These are phyloP conservation scores for Royoungia palumana DNA, from an alignment of 768 basidiomycete species.

Conservation along the genomic window DNA sequence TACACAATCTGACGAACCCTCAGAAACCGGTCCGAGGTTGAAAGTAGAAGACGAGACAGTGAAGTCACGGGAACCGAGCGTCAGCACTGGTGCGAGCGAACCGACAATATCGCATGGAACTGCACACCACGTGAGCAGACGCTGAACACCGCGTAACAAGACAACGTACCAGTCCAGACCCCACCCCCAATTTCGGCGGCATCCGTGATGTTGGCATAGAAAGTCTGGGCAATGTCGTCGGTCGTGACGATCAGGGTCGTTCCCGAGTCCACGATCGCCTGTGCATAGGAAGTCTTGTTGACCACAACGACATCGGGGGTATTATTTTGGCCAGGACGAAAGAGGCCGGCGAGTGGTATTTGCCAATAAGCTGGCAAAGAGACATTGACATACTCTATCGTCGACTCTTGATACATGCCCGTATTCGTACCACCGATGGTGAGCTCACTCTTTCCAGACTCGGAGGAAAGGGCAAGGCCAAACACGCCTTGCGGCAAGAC, in stretches of 20 bases:
- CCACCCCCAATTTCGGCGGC: constrained; percentile 28
- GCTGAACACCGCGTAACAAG: background rate
- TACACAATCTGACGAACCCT: constrained; percentile 34
- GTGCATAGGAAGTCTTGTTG: constrained; percentile 17
- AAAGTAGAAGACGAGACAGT: constrained; percentile 34
- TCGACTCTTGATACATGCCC: constrained; percentile 40
- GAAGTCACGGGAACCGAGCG: constrained; percentile 39
- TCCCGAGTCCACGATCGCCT: constrained; percentile 37
- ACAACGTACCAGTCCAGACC: constrained; percentile 34
- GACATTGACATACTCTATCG: constrained; percentile 37
- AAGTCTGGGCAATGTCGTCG: constrained; percentile 21
- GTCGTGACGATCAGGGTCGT: constrained; percentile 29
- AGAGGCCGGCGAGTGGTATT: constrained; percentile 30
- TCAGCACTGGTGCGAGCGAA: constrained; percentile 31
- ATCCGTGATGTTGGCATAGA: constrained; percentile 32
- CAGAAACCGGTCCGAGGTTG: constrained; percentile 40
- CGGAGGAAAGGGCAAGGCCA: constrained; percentile 44
- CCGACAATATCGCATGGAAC: constrained; percentile 32
- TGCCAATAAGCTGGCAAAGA: constrained; percentile 38
- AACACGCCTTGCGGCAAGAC: constrained; percentile 38
- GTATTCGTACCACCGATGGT: constrained; percentile 53
- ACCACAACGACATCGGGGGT: constrained; percentile 23
- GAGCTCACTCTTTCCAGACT: constrained; percentile 45
- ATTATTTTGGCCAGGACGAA: constrained; percentile 19
- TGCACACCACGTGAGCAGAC: constrained; percentile 6